These are phyloP conservation scores for Ustilago xerochloae DNA, from an alignment of 1,284 basidiomycete species.

Conservation along the genomic window DNA sequence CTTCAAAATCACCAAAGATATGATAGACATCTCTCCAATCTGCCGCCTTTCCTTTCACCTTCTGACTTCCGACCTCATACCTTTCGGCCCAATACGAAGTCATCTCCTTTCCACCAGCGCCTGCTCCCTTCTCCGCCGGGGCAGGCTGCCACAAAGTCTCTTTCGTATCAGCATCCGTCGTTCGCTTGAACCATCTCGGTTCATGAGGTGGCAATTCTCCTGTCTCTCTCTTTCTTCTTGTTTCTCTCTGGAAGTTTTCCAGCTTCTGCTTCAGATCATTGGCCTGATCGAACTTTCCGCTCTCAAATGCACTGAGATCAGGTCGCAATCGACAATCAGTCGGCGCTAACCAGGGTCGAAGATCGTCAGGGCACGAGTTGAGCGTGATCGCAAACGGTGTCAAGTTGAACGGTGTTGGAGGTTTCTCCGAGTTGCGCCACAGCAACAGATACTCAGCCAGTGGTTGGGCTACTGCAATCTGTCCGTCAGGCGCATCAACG, in stretches of 20 bases:
- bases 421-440: conserved; percentile 88
- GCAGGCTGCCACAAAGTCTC: conserved; percentile 59
- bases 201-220: conserved; percentile 79
- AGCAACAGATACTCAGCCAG: conserved; percentile 80
- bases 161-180: conserved; percentile 58
- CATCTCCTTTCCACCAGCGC: conserved; percentile 16
- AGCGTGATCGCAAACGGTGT: conserved; percentile 95
- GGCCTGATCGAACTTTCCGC: conserved; percentile 87
- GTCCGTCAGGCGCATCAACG: conserved; percentile 46
- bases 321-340: conserved; percentile 94
- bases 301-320: conserved; percentile 94
- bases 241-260: conserved; percentile 87
- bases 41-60: conserved; percentile 27
- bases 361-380: conserved; percentile 79
- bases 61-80: conserved; percentile 40
- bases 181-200: conserved; percentile 73
- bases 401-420: conserved; percentile 74
- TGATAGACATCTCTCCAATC: conserved; percentile 52
- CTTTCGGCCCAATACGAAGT: conserved; percentile 60
- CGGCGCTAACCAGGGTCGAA: conserved; percentile 81
- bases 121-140: conserved; percentile 2
- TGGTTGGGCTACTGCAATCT: conserved; percentile 68
- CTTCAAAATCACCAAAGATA: conserved; percentile 62
- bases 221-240: conserved; percentile 80
- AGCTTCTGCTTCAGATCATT: conserved; percentile 86